phyloP scores from a whole-genome alignment of 371 early-diverging fungal genomes.

The Synchytrium microbalum region DNA sequence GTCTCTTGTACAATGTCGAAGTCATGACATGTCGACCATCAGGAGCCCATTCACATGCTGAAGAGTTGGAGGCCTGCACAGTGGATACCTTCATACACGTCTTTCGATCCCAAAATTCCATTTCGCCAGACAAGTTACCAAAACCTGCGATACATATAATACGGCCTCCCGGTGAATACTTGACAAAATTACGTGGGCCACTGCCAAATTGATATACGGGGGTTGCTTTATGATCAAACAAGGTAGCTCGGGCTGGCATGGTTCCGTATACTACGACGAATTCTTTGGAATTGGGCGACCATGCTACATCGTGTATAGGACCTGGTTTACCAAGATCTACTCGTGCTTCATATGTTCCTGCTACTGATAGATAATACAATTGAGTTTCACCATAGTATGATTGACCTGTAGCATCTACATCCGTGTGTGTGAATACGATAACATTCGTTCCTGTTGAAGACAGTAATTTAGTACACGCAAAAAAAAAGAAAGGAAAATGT shows the following conservation, averaged over 20 bases:
- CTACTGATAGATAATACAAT: conserved; percentile 81
- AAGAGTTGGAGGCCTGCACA: conserved; percentile 73
- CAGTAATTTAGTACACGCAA: not conserved
- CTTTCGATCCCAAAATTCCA: conserved; percentile 88
- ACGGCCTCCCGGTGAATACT: conserved; percentile 84
- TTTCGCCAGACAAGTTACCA: conserved; percentile 89
- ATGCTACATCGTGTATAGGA: conserved; percentile 91
- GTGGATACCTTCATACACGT: conserved; percentile 68
- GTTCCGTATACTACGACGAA: conserved; percentile 90
- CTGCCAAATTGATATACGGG: conserved; percentile 76
- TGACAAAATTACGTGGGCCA: conserved; percentile 78
- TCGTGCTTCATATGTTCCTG: conserved; percentile 88
- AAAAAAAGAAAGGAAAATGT: conserved; percentile 1
- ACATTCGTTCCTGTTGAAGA: conserved; percentile 51
- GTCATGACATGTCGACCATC: conserved; percentile 87
- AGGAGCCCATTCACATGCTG: conserved; percentile 84
- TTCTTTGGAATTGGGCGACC: conserved; percentile 91
- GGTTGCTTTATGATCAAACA: conserved; percentile 85
- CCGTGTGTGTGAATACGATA: conserved; percentile 85
- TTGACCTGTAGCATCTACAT: conserved; percentile 89
- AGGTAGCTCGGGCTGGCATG: conserved; percentile 85
- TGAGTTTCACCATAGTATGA: conserved; percentile 95
- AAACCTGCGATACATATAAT: conserved; percentile 84
- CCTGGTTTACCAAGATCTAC: conserved; percentile 78
- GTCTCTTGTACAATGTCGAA: conserved; percentile 82